Base-by-base conservation (phyloP, 345 rosid species). In the Pugionium dolabratum region DNA sequence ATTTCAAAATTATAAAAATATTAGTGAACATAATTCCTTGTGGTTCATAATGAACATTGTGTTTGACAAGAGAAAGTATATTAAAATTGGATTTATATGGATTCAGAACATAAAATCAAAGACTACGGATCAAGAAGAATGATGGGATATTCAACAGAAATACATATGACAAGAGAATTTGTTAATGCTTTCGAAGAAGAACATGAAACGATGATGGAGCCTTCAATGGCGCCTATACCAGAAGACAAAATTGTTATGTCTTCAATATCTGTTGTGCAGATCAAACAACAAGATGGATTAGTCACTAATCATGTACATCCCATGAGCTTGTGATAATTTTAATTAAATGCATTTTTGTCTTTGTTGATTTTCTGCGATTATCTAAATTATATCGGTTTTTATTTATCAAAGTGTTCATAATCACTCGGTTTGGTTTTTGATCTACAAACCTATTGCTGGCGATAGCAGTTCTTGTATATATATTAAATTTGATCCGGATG, bases 71-170 rank as follows among this genome's bases (percentile, higher is more conserved):
- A 52, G 4, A 43, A 5, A 1, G n/a, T 7, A 4, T 43, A 9
- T 50, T 65, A 32, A 18, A 46, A 45, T 55, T 34, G 29, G 9
- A 27, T 33, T 1, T 5, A 1, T 49, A 34, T 44, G 33, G 42
- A 29, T 35, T 73, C 67, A 73, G 76, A 53, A 36, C 36, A 36
- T n/a, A 45, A 59, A 8, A 29, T 30, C 3, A 59, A 67, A 5
- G 64, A 73, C 4, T 44, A 25, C 0, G 2, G 73, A 53, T 69
- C 77, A 34, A 61, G 73, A 30, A 5, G 73, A 54, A 67, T 74
- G 73, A 67, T 74, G 77, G 54, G 77, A 74, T 61, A 67, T 54
- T 59, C 62, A 52, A 56, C 2, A 37, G 64, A 67, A 32, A 60
- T 59, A 48, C 8, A 54, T 32, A 32, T 54, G 34, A 52, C 27